Evolutionary conservation across 2,329 filamentous ascomycete species (phyloP), one percentile per base, ranked within the genome.

Genomic region (Fusarium sp.): DNA sequence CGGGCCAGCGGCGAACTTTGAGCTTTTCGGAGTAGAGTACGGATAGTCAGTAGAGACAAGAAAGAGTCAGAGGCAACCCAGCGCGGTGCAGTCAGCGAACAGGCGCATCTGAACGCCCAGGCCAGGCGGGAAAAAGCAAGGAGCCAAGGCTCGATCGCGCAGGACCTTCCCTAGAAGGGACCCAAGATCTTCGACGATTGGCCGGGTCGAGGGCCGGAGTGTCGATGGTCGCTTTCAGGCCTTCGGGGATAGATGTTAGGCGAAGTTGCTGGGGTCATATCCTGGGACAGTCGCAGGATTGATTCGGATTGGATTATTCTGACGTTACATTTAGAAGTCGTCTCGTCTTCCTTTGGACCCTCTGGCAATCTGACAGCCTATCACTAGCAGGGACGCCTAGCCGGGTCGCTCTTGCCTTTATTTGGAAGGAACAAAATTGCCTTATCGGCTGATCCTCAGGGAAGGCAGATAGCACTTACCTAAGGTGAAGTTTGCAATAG

Each of bases 71-170:
- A 60, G 44, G 41, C 46, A 61, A 17, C 46, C 52, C n/a, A 59
- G 60, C 56, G 44, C 51, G 59, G 70, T 67, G 45, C 54, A 73
- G 56, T 41, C 41, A 62, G 55, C 30, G 55, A 58, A 62, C 65
- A 68, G 71, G 68, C 71, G 52, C 62, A 72, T 54, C 67, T 57
- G 49, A 66, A 70, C 65, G 70, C 68, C 65, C 48, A 71, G 62
- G 53, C 71, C 68, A 71, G 56, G 45, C 67, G 67, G 71, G 67
- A 73, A 57, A 71, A 74, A 74, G 71, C 59, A 71, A 71, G n/a
- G 51, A 68, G 68, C 47, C 67, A 62, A 68, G 62, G 59, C 37
- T 45, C 54, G 67, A 68, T 71, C 55, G 50, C 45, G 52, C 47
- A 60, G 59, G 54, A 56, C 69, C 58, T 69, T 67, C 62, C 71